A percentile compares a stretch with the other conserved stretches of the same genome.
These are phyloP conservation scores for Apiotrichum porosum DNA, from an alignment of 1,284 basidiomycete species.

Conservation along the genomic window DNA sequence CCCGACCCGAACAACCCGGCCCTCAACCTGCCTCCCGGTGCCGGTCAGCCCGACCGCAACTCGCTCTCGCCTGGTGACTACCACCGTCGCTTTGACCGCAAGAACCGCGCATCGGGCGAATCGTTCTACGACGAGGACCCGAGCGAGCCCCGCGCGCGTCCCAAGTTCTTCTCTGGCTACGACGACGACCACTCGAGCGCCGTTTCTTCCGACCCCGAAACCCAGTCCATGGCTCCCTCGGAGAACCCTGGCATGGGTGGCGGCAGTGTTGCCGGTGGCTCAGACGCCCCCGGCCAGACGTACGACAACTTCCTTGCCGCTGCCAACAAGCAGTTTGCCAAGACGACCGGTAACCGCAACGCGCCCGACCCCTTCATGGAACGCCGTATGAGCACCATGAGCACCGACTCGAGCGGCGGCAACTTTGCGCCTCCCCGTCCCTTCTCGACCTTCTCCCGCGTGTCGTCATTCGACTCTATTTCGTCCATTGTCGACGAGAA, in stretches of 20 bases:
- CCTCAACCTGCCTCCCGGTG: conserved; percentile 7
- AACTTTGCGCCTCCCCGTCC: conserved; percentile 58
- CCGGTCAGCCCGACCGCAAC: background rate
- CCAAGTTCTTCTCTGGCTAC: conserved; percentile 54
- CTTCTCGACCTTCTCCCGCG: conserved; percentile 72
- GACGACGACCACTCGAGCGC: conserved; percentile 57
- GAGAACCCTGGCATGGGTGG: background rate
- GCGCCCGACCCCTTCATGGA: conserved; percentile 72
- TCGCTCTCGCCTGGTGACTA: conserved; percentile 20
- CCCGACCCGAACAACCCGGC: background rate
- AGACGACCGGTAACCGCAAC: conserved; percentile 65
- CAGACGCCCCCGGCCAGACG: conserved; percentile 7
- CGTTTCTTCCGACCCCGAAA: conserved; percentile 43
- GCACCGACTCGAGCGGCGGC: conserved; percentile 17
- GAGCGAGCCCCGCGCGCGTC: conserved; percentile 36
- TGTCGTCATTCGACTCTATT: conserved; percentile 78
- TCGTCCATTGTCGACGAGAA: conserved; percentile 86
- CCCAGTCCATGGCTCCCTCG: conserved; percentile 26
- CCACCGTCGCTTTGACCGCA: conserved; percentile 43
- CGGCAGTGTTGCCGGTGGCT: no score
- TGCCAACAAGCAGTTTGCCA: conserved; percentile 73
- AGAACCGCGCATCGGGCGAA: conserved; percentile 42
- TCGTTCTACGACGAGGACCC: conserved; percentile 50
- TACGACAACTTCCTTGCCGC: conserved; percentile 76
- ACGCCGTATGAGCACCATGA: conserved; percentile 33